These are phyloP conservation scores for Karstenula rhodostoma DNA, from an alignment of 2,329 filamentous ascomycete species.

Conservation along the genomic window DNA sequence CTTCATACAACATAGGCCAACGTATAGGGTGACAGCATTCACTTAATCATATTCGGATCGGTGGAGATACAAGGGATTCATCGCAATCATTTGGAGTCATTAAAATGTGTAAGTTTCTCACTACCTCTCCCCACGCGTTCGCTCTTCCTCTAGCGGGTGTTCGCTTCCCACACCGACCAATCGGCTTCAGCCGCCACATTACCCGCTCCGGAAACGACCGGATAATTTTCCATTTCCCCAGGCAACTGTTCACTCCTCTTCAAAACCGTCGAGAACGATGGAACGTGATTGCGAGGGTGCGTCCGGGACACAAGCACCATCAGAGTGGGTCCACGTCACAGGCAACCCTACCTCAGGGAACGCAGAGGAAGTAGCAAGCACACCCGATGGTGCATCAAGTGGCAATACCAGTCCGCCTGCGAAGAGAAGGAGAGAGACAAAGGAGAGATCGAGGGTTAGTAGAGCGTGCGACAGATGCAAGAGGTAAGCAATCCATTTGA, in stretches of 20 bases:
- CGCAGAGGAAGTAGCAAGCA: background rate
- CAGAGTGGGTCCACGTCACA: slow-evolving; percentile 27
- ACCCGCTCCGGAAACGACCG: background rate
- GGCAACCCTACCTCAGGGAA: slow-evolving; percentile 17
- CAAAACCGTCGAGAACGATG: slow-evolving; percentile 3
- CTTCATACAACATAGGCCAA: no score
- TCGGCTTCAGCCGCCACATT: background rate
- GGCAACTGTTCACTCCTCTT: background rate
- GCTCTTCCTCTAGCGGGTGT: background rate
- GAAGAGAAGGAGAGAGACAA: slow-evolving; percentile 45
- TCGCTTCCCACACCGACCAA: slow-evolving; percentile 6
- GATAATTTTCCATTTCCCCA: slow-evolving; percentile 8
- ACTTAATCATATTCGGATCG: no score
- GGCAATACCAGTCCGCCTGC: slow-evolving; percentile 30
- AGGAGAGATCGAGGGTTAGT: slow-evolving; percentile 54
- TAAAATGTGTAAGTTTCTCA: no score
- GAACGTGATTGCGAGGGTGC: background rate
- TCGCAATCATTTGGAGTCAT: background rate
- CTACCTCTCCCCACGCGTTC: slow-evolving; percentile 1
- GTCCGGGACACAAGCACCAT: background rate
- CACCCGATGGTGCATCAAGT: slow-evolving; percentile 19
- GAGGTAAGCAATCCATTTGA: slow-evolving; percentile 44
- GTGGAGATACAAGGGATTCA: no score
- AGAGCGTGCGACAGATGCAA: slow-evolving; percentile 60
- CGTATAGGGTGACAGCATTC: no score